Evolutionary conservation across 768 basidiomycete genomes (phyloP).

Genomic region (Naganishia vaughanmartiniae): DNA sequence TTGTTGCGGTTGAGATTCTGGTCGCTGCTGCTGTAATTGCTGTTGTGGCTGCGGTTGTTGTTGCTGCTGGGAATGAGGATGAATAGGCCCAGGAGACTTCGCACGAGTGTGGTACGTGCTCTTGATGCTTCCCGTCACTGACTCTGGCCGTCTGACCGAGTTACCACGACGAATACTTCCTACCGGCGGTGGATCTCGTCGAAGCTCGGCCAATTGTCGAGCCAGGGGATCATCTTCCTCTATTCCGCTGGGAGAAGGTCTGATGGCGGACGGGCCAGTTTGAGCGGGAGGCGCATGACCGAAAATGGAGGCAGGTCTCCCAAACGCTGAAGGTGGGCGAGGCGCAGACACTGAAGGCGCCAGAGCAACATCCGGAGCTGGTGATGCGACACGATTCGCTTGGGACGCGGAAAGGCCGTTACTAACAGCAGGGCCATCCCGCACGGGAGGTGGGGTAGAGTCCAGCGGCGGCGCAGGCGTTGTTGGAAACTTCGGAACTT

Average conservation of each 20-base stretch:
- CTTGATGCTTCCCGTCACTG: conserved; percentile 37
- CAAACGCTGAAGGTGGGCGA: conserved; percentile 33
- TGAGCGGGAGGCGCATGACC: conserved; percentile 23
- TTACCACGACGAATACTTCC: conserved; percentile 44
- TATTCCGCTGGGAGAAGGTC: conserved; percentile 26
- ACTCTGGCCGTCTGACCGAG: conserved; percentile 49
- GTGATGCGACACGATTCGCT: not conserved
- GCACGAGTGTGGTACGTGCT: conserved; percentile 35
- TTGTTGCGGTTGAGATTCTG: not conserved
- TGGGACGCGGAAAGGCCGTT: not conserved
- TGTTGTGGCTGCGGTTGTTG: conserved; percentile 13
- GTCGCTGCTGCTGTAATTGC: not conserved
- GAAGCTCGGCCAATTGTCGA: conserved; percentile 52
- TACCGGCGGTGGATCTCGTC: conserved; percentile 48
- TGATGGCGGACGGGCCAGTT: conserved; percentile 30
- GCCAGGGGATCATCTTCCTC: conserved; percentile 55
- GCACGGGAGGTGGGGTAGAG: not conserved
- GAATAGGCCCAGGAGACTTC: conserved; percentile 39
- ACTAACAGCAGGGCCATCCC: not conserved
- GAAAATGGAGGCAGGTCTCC: conserved; percentile 18
- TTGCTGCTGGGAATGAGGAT: not conserved
- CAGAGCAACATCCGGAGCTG: not conserved
- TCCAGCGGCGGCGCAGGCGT: not conserved
- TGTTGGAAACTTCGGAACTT: not conserved
- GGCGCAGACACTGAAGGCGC: not conserved